Base-by-base conservation (phyloP, 2,329 filamentous ascomycete genomes). In the Alternaria burnsii region DNA sequence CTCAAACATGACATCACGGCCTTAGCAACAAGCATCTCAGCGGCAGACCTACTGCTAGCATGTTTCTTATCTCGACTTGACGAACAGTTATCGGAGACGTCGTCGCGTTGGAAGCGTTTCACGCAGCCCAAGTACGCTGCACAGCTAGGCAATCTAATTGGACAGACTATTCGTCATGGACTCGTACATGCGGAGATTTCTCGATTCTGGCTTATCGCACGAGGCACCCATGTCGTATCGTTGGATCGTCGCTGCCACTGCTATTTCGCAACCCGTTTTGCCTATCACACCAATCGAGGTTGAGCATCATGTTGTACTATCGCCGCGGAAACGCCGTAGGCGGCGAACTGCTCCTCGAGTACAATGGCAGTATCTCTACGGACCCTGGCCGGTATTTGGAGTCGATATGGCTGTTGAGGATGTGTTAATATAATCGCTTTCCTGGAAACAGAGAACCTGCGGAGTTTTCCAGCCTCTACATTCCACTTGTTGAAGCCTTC, bases 281-380 rank as follows among this genome's bases (percentile, higher is more conserved):
- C 36, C 52, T 51, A 59, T 51, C 38, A 59, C 46, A 52, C 52
- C 52, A 59, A 59, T 59, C 12, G 34, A 34, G 7, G 41, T 32
- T 52, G 18, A 18, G 22, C 18, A 56, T 54, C 41, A n/a, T 32
- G 5, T 47, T 9, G 22, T 58, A 24, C 26, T 34, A 55, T 55
- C 46, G 46, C 52, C 57, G 57, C 52, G 57, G 52, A 59, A 52
- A 59, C 46, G 18, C 52, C 44, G 44, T 46, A 14, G 34, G 46
- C 44, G 24, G 46, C 46, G 30, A 51, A 56, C 40, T 40, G 18
- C 46, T 50, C 20, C 36, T 44, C 40, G 41, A 46, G 40, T 28
- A 42, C 28, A 38, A 30, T 46, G 18, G 32, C 41, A 46, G 46
- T 36, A 51, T 51, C 28, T 52, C 18, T 22, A 52, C 30, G n/a